Percentiles rank a stretch among this genome's conserved stretches.
phyloP scores from a whole-genome alignment of 2,329 filamentous ascomycete genomes.

The Setomelanomma holmii region DNA sequence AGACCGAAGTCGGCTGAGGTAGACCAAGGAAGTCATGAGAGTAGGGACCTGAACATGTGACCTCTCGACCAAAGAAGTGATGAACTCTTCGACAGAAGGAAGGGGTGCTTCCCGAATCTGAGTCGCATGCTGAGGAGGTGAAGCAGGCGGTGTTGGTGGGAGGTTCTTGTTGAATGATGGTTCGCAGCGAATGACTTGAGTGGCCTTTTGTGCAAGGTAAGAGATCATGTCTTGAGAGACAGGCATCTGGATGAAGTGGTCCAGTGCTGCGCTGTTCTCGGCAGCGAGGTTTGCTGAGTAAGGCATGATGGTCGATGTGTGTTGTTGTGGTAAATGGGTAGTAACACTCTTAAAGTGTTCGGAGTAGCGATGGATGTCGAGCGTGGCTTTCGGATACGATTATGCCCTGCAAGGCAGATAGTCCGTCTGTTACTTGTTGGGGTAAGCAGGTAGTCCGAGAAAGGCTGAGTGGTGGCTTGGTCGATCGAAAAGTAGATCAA shows the following conservation, averaged over 20 bases:
- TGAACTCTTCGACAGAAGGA: slow-evolving; percentile 88
- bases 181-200: slow-evolving; percentile 82
- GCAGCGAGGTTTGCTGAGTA: slow-evolving; percentile 52
- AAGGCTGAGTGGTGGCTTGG: slow-evolving; percentile 40
- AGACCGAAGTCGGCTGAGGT: slow-evolving; percentile 82
- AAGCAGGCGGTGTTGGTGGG: slow-evolving; percentile 66
- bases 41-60: slow-evolving; percentile 98
- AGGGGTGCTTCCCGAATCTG: slow-evolving; percentile 61
- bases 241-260: slow-evolving; percentile 79
- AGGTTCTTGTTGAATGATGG: slow-evolving; percentile 56
- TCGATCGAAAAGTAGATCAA: slow-evolving; percentile 21
- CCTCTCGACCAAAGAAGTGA: slow-evolving; percentile 85
- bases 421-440: slow-evolving; percentile 36
- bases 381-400: slow-evolving; percentile 21
- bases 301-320: slow-evolving; percentile 48
- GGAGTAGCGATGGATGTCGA: slow-evolving; percentile 10
- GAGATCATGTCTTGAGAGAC: slow-evolving; percentile 79
- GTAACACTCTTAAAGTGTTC: slow-evolving; percentile 25
- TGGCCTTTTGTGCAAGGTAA: slow-evolving; percentile 76
- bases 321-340: slow-evolving; percentile 18
- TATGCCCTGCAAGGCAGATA: slow-evolving; percentile 42
- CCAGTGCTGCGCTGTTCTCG: slow-evolving; percentile 75
- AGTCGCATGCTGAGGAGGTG: slow-evolving; percentile 60
- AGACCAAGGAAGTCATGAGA: slow-evolving; percentile 95
- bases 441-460: slow-evolving; percentile 46